Percentiles rank a stretch among this genome's conserved stretches.
phyloP scores from a whole-genome alignment of 75 land plant genomes.

The Picea glauca region DNA sequence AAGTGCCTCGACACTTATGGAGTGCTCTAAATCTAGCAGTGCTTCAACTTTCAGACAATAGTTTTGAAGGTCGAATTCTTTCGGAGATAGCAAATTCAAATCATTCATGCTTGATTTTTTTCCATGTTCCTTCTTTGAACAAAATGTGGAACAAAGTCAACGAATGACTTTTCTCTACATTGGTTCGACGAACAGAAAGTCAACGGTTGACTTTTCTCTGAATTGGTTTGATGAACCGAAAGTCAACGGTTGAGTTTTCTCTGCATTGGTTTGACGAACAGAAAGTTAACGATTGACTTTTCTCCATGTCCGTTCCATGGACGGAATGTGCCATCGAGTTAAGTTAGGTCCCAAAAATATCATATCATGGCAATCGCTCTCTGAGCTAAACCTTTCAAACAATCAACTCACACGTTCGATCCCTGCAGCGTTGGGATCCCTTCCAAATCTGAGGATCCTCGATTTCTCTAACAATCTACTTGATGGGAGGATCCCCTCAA shows the following conservation, averaged over 20 bases:
- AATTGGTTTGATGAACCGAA: constrained; percentile 17
- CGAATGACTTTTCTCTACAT: no score
- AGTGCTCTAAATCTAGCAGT: neutral
- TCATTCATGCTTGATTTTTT: neutral
- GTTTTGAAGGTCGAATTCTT: neutral
- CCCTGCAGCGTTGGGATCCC: constrained; percentile 18
- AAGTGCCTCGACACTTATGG: constrained; percentile 25
- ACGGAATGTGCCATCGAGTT: no score
- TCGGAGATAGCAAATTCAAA: neutral
- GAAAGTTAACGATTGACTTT: no score
- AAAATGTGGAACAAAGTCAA: no score
- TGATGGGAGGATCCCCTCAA: neutral
- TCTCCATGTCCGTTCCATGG: no score
- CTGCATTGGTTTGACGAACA: no score
- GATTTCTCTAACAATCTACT: constrained; percentile 7
- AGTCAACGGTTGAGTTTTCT: no score
- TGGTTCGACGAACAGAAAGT: no score
- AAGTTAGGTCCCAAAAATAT: neutral
- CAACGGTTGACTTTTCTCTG: neutral
- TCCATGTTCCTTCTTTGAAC: no score
- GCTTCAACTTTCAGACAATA: neutral
- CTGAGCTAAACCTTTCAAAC: constrained; percentile 17
- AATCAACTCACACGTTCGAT: constrained; percentile 22
- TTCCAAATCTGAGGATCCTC: neutral
- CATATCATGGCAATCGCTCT: neutral